Percentiles rank a stretch among this genome's conserved stretches.
Evolutionary conservation across 2,329 filamentous ascomycete genomes (phyloP).

Genomic region (Aspergillus arachidicola): DNA sequence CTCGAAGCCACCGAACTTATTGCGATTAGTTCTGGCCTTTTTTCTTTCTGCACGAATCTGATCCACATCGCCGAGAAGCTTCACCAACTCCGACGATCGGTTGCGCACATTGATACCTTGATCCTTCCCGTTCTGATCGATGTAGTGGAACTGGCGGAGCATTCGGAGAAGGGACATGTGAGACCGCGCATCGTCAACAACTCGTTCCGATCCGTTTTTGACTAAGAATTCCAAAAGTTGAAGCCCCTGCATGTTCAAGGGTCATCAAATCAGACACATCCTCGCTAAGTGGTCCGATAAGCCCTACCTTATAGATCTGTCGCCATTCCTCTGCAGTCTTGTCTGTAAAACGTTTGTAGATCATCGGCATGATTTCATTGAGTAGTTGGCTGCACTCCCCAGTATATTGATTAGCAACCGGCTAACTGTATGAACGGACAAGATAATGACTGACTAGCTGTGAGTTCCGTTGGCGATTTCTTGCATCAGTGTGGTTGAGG

Average conservation of each 20-base stretch:
- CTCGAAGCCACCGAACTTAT: conserved; percentile 94
- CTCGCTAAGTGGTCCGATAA: not conserved
- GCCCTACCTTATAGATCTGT: conserved; percentile 92
- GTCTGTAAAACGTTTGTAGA: conserved; percentile 98
- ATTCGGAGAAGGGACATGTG: conserved; percentile 96
- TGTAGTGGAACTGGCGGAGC: conserved; percentile 97
- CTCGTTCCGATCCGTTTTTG: conserved; percentile 96
- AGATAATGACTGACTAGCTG: conserved; percentile 75
- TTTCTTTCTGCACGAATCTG: conserved; percentile 66
- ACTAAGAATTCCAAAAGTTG: conserved; percentile 96
- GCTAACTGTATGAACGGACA: conserved; percentile 10
- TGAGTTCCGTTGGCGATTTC: conserved; percentile 98
- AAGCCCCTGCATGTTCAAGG: conserved; percentile 56
- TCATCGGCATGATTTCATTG: conserved; percentile 99
- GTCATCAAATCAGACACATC: not conserved
- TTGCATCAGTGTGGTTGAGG: conserved; percentile 83
- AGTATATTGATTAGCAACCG: conserved; percentile 17
- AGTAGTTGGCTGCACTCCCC: conserved; percentile 72
- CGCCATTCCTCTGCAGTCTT: conserved; percentile 98
- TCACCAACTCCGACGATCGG: conserved; percentile 90
- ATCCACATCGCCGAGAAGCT: conserved; percentile 77
- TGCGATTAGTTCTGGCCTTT: conserved; percentile 85
- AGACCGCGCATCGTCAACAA: conserved; percentile 94
- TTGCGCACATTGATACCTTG: conserved; percentile 98
- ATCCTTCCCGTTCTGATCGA: conserved; percentile 94